A percentile compares a stretch with the other conserved stretches of the same genome.
These are phyloP conservation scores for Ganoderma leucocontextum DNA, from an alignment of 1,284 basidiomycete species.

Conservation along the genomic window DNA sequence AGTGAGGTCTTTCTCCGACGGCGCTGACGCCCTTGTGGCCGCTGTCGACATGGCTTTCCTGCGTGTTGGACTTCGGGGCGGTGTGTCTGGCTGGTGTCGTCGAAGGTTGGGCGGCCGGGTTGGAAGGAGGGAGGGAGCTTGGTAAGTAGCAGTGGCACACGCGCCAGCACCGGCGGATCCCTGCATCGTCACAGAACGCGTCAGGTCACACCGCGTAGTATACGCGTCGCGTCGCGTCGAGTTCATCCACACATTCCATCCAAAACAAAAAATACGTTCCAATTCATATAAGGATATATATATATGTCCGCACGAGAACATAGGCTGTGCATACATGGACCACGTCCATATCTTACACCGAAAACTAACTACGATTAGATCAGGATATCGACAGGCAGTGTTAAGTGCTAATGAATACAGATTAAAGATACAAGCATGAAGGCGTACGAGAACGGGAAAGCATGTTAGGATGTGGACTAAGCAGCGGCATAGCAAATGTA, in stretches of 20 bases:
- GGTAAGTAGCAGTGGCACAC: background rate
- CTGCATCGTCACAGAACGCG: constrained; percentile 20
- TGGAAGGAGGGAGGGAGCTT: background rate
- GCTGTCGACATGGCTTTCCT: constrained; percentile 2
- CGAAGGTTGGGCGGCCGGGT: background rate
- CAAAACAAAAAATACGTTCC: background rate
- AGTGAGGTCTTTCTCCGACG: constrained; percentile 59
- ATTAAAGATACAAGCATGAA: constrained; percentile 4
- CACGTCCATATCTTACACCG: background rate
- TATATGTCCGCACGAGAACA: background rate
- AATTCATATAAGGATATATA: background rate
- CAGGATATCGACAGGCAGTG: background rate
- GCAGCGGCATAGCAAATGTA: background rate
- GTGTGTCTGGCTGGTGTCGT: background rate
- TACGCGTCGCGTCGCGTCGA: constrained; percentile 11
- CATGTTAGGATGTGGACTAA: background rate
- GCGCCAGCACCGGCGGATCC: background rate
- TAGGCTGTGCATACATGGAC: background rate
- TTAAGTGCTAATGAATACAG: background rate
- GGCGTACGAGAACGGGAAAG: background rate
- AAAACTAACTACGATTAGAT: background rate
- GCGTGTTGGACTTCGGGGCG: background rate
- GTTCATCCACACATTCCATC: background rate
- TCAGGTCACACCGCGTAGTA: constrained; percentile 20
- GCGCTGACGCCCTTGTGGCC: background rate